Evolutionary conservation across 495 filamentous ascomycete species (phyloP).

Genomic region (Podospora fimiseda): DNA sequence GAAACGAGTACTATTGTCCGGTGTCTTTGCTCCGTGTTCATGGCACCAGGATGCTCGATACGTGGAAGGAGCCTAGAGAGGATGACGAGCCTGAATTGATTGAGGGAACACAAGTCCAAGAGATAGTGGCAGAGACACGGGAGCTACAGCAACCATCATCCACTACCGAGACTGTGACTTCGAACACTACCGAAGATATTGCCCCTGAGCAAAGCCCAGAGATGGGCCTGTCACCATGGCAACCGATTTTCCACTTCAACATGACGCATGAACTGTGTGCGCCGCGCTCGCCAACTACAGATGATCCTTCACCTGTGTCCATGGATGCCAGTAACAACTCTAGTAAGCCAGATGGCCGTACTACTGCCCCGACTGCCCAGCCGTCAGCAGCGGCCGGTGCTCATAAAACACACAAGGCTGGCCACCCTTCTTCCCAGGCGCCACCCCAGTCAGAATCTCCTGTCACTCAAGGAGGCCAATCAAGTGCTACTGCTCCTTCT

Average conservation of each 20-base stretch:
- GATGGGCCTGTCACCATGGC: slow-evolving; percentile 26
- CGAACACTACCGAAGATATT: slow-evolving; percentile 7
- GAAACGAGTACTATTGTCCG: slow-evolving; percentile 93
- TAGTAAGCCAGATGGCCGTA: not conserved
- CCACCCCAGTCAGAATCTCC: slow-evolving; percentile 6
- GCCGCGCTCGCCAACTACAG: slow-evolving; percentile 22
- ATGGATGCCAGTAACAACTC: slow-evolving; percentile 1
- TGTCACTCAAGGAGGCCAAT: slow-evolving; percentile 6
- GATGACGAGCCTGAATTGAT: slow-evolving; percentile 41
- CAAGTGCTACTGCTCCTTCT: slow-evolving; percentile 2
- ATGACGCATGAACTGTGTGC: slow-evolving; percentile 17
- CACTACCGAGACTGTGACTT: not conserved
- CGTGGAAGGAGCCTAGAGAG: slow-evolving; percentile 57
- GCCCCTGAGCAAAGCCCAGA: slow-evolving; percentile 3
- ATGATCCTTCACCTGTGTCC: slow-evolving; percentile 20
- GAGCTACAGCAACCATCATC: slow-evolving; percentile 18
- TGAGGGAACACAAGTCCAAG: slow-evolving; percentile 17
- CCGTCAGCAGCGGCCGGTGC: slow-evolving; percentile 3
- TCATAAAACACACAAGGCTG: slow-evolving; percentile 5
- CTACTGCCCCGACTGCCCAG: slow-evolving; percentile 7
- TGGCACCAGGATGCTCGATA: slow-evolving; percentile 95
- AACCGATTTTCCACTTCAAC: slow-evolving; percentile 14
- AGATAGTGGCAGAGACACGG: slow-evolving; percentile 23
- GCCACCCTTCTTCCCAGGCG: slow-evolving; percentile 1
- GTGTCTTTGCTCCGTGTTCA: slow-evolving; percentile 86